These are phyloP conservation scores for Xylaria sp. DNA, from an alignment of 495 filamentous ascomycete genomes.

Conservation along the genomic window DNA sequence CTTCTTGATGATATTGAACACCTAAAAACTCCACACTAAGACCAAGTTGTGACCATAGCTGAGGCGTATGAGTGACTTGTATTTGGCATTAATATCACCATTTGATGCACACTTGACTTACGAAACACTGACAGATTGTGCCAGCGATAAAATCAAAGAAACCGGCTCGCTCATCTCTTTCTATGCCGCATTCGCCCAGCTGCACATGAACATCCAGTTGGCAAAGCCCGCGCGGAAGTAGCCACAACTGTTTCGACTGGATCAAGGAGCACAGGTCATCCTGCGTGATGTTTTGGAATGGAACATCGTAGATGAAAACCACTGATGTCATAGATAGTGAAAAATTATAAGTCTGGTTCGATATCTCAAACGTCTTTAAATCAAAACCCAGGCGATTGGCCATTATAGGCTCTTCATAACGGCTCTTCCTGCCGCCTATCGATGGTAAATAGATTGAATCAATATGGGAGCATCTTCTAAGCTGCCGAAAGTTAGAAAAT, in stretches of 20 bases:
- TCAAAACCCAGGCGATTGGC: not conserved
- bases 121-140: slow-evolving; percentile 34
- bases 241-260: slow-evolving; percentile 38
- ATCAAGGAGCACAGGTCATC: slow-evolving; percentile 32
- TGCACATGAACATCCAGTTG: slow-evolving; percentile 37
- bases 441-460: not conserved
- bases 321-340: slow-evolving; percentile 36
- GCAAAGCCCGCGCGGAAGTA: slow-evolving; percentile 37
- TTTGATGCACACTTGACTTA: slow-evolving; percentile 23
- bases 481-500: not conserved
- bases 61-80: slow-evolving; percentile 24
- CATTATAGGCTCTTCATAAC: slow-evolving; percentile 11
- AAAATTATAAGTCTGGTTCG: slow-evolving; percentile 15
- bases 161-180: slow-evolving; percentile 11
- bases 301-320: slow-evolving; percentile 32
- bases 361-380: slow-evolving; percentile 18
- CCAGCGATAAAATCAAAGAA: slow-evolving; percentile 37
- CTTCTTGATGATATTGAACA: slow-evolving; percentile 32
- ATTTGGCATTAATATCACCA: too few relatives aligned
- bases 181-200: slow-evolving; percentile 14
- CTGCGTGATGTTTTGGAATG: slow-evolving; percentile 17
- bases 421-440: not conserved
- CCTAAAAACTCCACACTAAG: slow-evolving; percentile 34
- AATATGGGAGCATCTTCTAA: not conserved
- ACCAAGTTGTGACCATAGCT: slow-evolving; percentile 38